Percentiles rank a stretch among this genome's conserved stretches.
These are phyloP conservation scores for Aechmea fasciata DNA, from an alignment of 176 grass and related monocot genomes.

Conservation along the genomic window DNA sequence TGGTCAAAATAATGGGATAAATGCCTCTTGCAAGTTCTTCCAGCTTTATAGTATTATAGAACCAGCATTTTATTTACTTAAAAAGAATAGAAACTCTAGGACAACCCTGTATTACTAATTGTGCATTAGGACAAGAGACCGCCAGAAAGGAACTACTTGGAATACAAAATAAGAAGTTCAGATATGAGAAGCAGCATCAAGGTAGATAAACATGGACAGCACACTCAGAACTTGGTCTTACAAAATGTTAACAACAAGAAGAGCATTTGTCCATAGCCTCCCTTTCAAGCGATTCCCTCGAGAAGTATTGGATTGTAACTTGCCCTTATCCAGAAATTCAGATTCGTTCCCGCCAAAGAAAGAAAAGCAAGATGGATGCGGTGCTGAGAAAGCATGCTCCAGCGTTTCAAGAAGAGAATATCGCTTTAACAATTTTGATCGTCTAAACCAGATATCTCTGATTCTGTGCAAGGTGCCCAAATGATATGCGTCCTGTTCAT, in stretches of 20 bases:
- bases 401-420: constrained; percentile 25
- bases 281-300: constrained; percentile 32
- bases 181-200: not conserved
- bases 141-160: too few species aligned
- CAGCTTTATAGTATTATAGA: too few species aligned
- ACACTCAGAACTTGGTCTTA: constrained; percentile 22
- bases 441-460: constrained; percentile 27
- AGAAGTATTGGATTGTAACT: constrained; percentile 19
- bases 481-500: constrained; percentile 24
- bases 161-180: too few species aligned
- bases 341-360: constrained; percentile 37
- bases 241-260: constrained; percentile 61
- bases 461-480: constrained; percentile 26
- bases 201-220: not conserved
- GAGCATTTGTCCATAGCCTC: constrained; percentile 81
- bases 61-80: too few species aligned
- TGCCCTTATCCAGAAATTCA: constrained; percentile 28
- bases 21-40: too few species aligned
- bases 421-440: constrained; percentile 13
- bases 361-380: constrained; percentile 28
- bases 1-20: too few species aligned
- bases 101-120: too few species aligned
- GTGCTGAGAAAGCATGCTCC: constrained; percentile 12
- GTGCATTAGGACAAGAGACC: too few species aligned
- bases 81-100: too few species aligned